Conservation (phyloP, 331 rosid genomes). For the Pyrus hybrid region DNA sequence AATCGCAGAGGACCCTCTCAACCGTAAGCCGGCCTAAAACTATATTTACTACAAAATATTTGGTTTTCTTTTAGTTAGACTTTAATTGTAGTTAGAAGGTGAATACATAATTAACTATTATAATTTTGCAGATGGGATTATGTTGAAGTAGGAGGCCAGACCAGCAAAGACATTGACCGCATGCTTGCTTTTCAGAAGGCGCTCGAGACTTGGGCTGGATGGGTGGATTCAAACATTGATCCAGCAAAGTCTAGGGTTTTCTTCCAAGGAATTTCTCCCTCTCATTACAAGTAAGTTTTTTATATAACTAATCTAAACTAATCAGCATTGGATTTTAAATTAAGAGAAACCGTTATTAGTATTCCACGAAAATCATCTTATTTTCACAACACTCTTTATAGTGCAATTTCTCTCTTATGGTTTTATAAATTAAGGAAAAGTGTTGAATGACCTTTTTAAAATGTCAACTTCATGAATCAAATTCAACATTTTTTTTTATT, state of each 20-base stretch:
- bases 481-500: too few species aligned
- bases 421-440: too few species aligned
- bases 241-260: constrained; percentile 44
- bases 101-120: too few species aligned
- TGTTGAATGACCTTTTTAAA: too few species aligned
- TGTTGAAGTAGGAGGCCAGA: constrained; percentile 34
- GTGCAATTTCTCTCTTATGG: too few species aligned
- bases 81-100: too few species aligned
- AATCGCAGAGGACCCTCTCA: constrained; percentile 84
- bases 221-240: constrained; percentile 66
- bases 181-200: constrained; percentile 73
- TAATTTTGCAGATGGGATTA: constrained; percentile 64
- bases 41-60: background rate
- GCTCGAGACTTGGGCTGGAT: constrained; percentile 62
- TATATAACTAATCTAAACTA: background rate
- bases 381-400: too few species aligned
- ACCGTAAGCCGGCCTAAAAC: constrained; percentile 42
- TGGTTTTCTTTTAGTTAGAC: too few species aligned
- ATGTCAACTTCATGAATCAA: too few species aligned
- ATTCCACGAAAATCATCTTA: too few species aligned
- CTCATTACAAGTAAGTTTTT: constrained; percentile 76
- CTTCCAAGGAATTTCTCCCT: constrained; percentile 95
- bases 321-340: background rate
- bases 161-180: constrained; percentile 67
- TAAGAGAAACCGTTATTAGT: too few species aligned